These are phyloP conservation scores for Malus sylvestris DNA, from an alignment of 306 rosid genomes.

Conservation along the genomic window DNA sequence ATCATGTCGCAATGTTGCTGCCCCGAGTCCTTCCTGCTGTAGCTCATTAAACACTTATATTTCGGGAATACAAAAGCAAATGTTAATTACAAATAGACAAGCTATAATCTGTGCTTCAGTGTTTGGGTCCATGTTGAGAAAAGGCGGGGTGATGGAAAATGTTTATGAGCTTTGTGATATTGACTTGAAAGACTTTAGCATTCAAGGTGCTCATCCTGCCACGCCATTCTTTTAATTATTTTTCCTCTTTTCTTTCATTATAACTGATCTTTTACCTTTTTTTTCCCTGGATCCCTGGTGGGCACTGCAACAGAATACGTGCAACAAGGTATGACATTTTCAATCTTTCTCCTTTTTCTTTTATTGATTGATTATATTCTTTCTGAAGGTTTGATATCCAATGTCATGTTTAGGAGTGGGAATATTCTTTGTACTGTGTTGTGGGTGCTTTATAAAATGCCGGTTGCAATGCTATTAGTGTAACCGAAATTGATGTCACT, in stretches of 20 bases:
- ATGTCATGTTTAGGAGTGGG: not conserved
- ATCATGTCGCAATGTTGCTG: slow-evolving; percentile 77
- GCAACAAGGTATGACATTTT: slow-evolving; percentile 55
- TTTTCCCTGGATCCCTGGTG: slow-evolving; percentile 17
- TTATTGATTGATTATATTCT: not conserved
- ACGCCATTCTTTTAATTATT: slow-evolving; percentile 5
- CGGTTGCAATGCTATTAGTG: not conserved
- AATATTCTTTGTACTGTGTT: not conserved
- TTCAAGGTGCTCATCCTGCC: slow-evolving; percentile 58
- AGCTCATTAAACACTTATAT: slow-evolving; percentile 77
- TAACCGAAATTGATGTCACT: not conserved
- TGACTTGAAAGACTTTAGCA: slow-evolving; percentile 96
- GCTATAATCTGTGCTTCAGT: slow-evolving; percentile 90
- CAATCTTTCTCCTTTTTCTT: slow-evolving; percentile 14
- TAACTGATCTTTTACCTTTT: slow-evolving; percentile 20
- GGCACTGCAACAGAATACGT: slow-evolving; percentile 56
- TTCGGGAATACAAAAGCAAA: slow-evolving; percentile 81
- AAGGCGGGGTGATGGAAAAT: slow-evolving; percentile 79
- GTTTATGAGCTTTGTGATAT: slow-evolving; percentile 89
- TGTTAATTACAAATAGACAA: slow-evolving; percentile 90
- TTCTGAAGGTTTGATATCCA: not conserved
- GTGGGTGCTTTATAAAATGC: not conserved
- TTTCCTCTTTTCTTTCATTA: slow-evolving; percentile 1
- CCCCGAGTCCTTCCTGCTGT: slow-evolving; percentile 91
- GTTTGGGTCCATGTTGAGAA: slow-evolving; percentile 86